phyloP scores from a whole-genome alignment of 306 rosid genomes.

The Ziziphus jujuba region DNA sequence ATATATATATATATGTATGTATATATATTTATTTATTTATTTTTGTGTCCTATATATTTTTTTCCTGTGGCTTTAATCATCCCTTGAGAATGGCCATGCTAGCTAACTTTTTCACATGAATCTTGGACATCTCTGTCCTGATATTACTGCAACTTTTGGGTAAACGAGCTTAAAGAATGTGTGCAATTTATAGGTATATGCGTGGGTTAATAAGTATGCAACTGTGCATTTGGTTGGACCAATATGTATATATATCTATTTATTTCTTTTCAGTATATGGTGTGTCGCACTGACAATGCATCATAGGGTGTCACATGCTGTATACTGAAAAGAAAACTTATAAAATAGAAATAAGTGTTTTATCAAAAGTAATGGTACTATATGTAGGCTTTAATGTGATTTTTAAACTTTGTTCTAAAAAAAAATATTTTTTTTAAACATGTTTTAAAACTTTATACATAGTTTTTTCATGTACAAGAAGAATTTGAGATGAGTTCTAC shows the following conservation, averaged over 20 bases:
- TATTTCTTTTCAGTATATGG: no score
- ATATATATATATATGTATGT: conserved; percentile 1
- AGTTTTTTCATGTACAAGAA: no score
- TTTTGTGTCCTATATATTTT: conserved; percentile 14
- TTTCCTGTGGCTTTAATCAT: conserved; percentile 64
- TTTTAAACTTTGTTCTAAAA: no score
- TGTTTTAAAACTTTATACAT: no score
- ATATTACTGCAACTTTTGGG: conserved; percentile 20
- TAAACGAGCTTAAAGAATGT: background rate
- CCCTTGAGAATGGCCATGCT: conserved; percentile 55
- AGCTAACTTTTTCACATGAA: conserved; percentile 52
- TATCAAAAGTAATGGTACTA: no score
- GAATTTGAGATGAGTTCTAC: no score
- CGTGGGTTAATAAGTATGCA: conserved; percentile 7
- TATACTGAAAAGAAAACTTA: no score
- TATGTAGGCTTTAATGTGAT: no score
- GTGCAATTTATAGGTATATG: background rate
- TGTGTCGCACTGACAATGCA: background rate
- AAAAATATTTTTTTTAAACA: no score
- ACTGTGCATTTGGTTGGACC: conserved; percentile 17
- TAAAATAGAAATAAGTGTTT: no score
- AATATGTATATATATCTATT: background rate
- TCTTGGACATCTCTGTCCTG: conserved; percentile 47
- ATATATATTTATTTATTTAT: conserved; percentile 5
- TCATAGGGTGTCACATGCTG: conserved; percentile 9